Evolutionary conservation across 1,284 basidiomycete genomes (phyloP).

Genomic region (Cryptococcus floricola): DNA sequence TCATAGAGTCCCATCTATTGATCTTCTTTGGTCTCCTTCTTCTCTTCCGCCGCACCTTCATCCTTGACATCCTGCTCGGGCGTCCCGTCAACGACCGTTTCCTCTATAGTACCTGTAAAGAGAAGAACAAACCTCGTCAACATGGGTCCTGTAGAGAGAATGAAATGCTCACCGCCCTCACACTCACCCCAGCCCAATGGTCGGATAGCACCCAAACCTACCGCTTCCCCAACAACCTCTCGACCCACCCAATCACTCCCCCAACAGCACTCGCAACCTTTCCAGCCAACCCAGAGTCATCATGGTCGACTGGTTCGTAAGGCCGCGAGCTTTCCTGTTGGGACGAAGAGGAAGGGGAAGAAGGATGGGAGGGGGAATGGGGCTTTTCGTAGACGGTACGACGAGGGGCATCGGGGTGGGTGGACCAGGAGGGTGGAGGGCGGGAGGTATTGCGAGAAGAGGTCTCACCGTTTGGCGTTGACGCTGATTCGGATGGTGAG

Average conservation of each 20-base stretch:
- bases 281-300: slow-evolving; percentile 6
- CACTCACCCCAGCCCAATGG: background rate
- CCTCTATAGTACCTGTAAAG: slow-evolving; percentile 2
- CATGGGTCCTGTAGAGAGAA: slow-evolving; percentile 1
- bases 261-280: slow-evolving; percentile 37
- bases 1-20: too few relatives aligned
- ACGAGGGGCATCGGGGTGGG: slow-evolving; percentile 10
- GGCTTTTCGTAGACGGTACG: background rate
- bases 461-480: slow-evolving; percentile 8
- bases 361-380: slow-evolving; percentile 8
- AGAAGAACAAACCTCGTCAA: slow-evolving; percentile 23
- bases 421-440: slow-evolving; percentile 6
- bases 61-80: slow-evolving; percentile 1
- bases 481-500: slow-evolving; percentile 4
- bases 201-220: background rate
- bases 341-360: background rate
- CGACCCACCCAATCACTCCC: slow-evolving; percentile 37
- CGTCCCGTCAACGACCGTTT: slow-evolving; percentile 6
- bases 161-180: slow-evolving; percentile 20
- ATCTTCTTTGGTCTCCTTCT: background rate
- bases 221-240: slow-evolving; percentile 10
- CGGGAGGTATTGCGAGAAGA: slow-evolving; percentile 9
- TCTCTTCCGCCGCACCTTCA: slow-evolving; percentile 1
- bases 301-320: slow-evolving; percentile 7
- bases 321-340: slow-evolving; percentile 1